phyloP scores from a whole-genome alignment of 1,284 basidiomycete genomes.

The Ceratobasidium sp. region DNA sequence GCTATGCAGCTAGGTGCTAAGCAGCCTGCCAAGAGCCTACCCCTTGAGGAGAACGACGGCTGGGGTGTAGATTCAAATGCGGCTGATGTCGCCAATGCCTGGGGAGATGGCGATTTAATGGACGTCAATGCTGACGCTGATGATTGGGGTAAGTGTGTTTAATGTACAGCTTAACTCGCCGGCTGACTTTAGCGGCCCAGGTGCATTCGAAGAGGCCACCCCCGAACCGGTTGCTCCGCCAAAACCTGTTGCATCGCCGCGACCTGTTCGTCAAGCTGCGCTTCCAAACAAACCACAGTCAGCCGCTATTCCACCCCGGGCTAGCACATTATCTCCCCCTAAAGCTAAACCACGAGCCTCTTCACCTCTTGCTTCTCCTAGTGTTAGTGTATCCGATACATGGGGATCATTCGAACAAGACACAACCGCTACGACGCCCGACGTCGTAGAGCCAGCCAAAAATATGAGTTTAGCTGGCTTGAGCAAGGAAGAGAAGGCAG shows the following conservation, averaged over 20 bases:
- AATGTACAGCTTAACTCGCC: conserved; percentile 3
- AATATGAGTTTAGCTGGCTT: conserved; percentile 53
- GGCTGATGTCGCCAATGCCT: conserved; percentile 59
- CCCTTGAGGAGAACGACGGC: conserved; percentile 65
- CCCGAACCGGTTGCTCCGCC: conserved; percentile 44
- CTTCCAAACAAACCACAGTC: conserved; percentile 27
- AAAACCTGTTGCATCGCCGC: too few species aligned
- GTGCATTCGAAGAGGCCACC: conserved; percentile 81
- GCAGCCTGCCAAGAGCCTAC: conserved; percentile 52
- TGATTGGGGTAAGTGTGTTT: conserved; percentile 78
- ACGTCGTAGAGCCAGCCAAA: conserved; percentile 47
- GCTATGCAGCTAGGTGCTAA: conserved; percentile 74
- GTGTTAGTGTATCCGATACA: conserved; percentile 10
- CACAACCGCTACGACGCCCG: conserved; percentile 44
- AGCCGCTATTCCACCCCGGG: conserved; percentile 7
- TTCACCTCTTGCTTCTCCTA: conserved; percentile 32
- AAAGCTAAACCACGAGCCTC: conserved; percentile 23
- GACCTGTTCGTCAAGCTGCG: not conserved
- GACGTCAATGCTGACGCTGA: conserved; percentile 90
- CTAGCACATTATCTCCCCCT: conserved; percentile 20
- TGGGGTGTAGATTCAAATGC: conserved; percentile 57
- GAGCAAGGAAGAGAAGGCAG: conserved; percentile 87
- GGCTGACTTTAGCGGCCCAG: conserved; percentile 52
- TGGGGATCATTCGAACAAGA: conserved; percentile 40
- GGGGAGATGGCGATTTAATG: conserved; percentile 81